Base-by-base conservation (phyloP, 1,139 yeast genomes). In the Sporopachydermia cereana region DNA sequence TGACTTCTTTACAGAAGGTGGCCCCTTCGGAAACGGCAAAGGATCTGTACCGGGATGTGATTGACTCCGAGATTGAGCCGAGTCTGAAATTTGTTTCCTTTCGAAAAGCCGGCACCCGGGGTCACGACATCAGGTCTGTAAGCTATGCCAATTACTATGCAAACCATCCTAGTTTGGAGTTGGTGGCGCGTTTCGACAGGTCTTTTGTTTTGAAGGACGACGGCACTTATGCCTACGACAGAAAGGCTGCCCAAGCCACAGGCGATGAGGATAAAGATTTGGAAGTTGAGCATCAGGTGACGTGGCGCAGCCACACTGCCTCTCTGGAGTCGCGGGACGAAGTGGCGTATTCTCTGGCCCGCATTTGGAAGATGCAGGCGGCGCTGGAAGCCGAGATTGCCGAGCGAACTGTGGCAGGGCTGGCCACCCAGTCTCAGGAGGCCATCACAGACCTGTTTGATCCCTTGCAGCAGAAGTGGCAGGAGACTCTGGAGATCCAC, bases 221-320 rank as follows among this genome's bases (percentile, higher is more conserved):
- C 7, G 39, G 39, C 9, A 34, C 9, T 12, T 34, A 12, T 21
- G 12, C 20, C 9, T 34, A 34, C n/a, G 22, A 34, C 22, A 7
- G 20, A 9, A 34, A 34, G 17, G 5, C 27, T 12, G 34, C 16
- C 22, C 7, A 42, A 24, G 42, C 41, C 9, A 12, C 7, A 14
- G 5, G 16, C n/a, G 34, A 42, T 20, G 42, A 42, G 16, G 50
- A 50, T 27, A 27, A 47, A 27, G 45, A 46, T 29, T 50, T 48
- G 42, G 53, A 51, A 43, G 44, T 48, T 49, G 53, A 54, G 41
- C 48, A 50, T 25, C 62, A 65, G 23, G 67, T 88, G 42, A 57
- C 65, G 31, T 89, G 96, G 96, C 72, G 93, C 58, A 67, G 72
- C 41, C 86, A 84, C 61, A 65, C 68, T n/a, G 95, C 96, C 0